Base-by-base conservation (phyloP, 768 basidiomycete genomes). In the Lactarius sp. region DNA sequence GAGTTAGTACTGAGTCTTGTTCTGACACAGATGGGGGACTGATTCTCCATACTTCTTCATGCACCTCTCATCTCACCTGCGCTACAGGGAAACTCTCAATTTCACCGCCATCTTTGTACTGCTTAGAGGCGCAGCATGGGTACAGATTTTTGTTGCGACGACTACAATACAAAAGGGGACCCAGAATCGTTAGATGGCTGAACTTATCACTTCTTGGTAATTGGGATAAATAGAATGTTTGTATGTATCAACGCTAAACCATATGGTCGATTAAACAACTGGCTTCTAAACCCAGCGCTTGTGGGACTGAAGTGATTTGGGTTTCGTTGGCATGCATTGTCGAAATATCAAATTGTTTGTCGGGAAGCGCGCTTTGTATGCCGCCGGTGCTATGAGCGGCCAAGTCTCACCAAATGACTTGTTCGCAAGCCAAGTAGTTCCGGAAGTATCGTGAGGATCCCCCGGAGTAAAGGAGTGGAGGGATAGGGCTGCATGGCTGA, bases 321-420 rank as follows among this genome's bases (percentile, higher is more conserved):
- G n/a, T 34, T 59, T 57, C 50, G 27, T 12, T 13, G 1, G 14
- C 4, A 49, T 47, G 27, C 13, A 33, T 52, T 41, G 46, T 47
- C 31, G n/a, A 39, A 53, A 52, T 22, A 37, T 39, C 27, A 36
- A 39, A 16, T 59, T 22, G 16, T 31, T 59, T 22, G 16, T 31
- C 16, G 4, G 16, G 39, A 34, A 36, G 41, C 16, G n/a, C 46
- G n/a, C 27, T 37, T 8, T 8, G 34, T 44, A 34, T 37, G 20
- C 20, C 27, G 31, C 58, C 49, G 52, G 42, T 16, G 46, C 44
- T 31, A 37, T 10, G 34, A 37, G 36, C 33, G 52, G n/a, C 52
- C 14, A 36, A 31, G 62, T 20, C 41, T 59, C 57, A 63, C 52
- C 37, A n/a, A 46, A 64, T 64, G 44, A 47, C 47, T 54, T n/a